These are phyloP conservation scores for Avena sativa DNA, from an alignment of 176 grass and related monocot genomes.

Conservation along the genomic window DNA sequence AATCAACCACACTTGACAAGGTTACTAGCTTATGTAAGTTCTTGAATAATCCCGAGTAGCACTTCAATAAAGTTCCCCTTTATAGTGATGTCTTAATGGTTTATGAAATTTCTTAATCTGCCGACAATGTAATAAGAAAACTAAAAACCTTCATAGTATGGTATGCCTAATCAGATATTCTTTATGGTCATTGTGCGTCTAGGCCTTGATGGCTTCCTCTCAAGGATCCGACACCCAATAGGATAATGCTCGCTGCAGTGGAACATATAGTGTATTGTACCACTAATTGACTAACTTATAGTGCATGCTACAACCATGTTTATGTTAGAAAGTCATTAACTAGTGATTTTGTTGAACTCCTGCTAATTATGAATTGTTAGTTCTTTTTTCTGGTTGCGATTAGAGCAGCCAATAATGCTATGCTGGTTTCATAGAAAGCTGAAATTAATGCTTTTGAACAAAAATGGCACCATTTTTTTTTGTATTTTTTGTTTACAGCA, in stretches of 20 bases:
- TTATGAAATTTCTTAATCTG: slow-evolving; percentile 10
- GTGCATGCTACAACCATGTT: slow-evolving; percentile 14
- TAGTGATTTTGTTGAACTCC: slow-evolving; percentile 21
- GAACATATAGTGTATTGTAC: not conserved
- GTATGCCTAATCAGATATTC: not conserved
- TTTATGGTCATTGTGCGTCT: not conserved
- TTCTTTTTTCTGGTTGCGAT: slow-evolving; percentile 9
- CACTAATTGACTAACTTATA: not conserved
- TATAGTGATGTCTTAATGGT: slow-evolving; percentile 19
- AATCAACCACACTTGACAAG: slow-evolving; percentile 78
- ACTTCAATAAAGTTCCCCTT: slow-evolving; percentile 27
- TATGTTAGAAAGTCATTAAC: slow-evolving; percentile 9
- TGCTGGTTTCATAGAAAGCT: slow-evolving; percentile 9
- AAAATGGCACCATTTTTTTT: not conserved
- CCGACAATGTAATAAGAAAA: slow-evolving; percentile 4
- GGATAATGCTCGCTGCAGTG: not conserved
- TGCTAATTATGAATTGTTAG: slow-evolving; percentile 22
- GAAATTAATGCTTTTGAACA: not conserved
- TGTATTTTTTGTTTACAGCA: not conserved
- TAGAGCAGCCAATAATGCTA: slow-evolving; percentile 3
- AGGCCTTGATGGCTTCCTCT: slow-evolving; percentile 18
- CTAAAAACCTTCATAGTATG: not conserved
- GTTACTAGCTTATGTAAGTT: slow-evolving; percentile 94
- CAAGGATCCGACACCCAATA: not conserved
- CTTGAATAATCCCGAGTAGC: slow-evolving; percentile 3